Evolutionary conservation across 2,329 filamentous ascomycete species (phyloP), one percentile per base, ranked within the genome.

Genomic region (Pestalotiopsis sp.): DNA sequence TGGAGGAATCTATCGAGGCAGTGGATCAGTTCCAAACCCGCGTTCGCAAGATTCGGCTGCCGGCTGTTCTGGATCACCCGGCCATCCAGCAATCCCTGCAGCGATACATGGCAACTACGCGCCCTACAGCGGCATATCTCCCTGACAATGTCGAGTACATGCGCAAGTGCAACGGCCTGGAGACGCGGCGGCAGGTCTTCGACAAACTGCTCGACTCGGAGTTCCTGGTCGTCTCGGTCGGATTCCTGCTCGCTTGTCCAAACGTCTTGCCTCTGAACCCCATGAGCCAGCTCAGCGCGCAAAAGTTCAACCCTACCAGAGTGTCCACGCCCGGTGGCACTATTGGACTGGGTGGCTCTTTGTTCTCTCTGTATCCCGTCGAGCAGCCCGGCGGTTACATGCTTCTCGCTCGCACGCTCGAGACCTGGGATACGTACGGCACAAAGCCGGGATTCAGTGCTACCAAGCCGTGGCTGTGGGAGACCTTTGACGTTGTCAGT

Each of bases 301-400:
- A 57, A 57, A 57, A 57, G 49, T 57, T n/a, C 77, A 89, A 89
- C 68, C 87, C 87, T 0, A 84, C 82, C 14, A 81, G 87, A 13
- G 84, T 87, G 1, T 88, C 85, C 74, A 89, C 87, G 0, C 87
- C 87, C 0, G 86, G 84, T 68, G 87, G 87, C 4, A 85, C 84
- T 0, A 83, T 88, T 0, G 83, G 82, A 1, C 88, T 85, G 86
- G 87, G 86, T 6, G 87, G 87, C 4, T 83, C 80, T 2, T 88
- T 86, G 75, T 84, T 87, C 77, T 79, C 80, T 0, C 80, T 89
- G 17, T 89, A 89, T 69, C 86, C 85, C 4, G 86, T 88, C 14
- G 86, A 89, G 70, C 84, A 82, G 0, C 87, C 87, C 0, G 87
- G 87, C 4, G 87, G 87, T 0, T 89, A 89, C 69, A 85, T 87